Base-by-base conservation (phyloP, 352 stramenopile species). In the Blastocystis sp. region DNA sequence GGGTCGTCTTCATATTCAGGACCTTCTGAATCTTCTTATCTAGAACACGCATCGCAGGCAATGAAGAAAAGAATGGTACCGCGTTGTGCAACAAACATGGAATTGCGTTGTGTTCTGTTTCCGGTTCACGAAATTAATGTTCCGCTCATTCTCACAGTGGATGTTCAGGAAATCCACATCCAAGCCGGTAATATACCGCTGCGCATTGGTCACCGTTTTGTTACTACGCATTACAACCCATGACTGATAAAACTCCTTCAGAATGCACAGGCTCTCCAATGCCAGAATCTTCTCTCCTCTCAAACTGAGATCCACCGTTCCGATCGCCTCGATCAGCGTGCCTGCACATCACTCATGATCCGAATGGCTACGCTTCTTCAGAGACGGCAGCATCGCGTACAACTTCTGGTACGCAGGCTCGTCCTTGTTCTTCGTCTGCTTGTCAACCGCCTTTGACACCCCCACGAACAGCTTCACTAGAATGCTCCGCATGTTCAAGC, bases 11-110 rank as follows among this genome's bases (percentile, higher is more conserved):
- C 53, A 81, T 64, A 81, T 40, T 81, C 23, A 81, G 61, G 23
- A 81, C 71, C 71, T 81, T 81, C 41, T 81, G 71, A 23, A 81
- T 81, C 71, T 81, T 81, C 61, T 81, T 81, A 34, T 81, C 71
- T 14, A 81, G 61, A 19, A 81, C 53, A 53, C 71, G 53, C 71
- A 81, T 81, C 11, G 21, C 21, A 21, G 28, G 28, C 28, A 34
- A 34, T 34, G 28, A 34, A 34, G 28, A 34, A 34, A 34, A 34
- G 28, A 34, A 34, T 34, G 28, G 28, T 0, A 34, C 28, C 28
- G 28, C 28, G 28, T 34, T 34, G 28, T 34, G 28, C 28, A 34
- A 34, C 28, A 34, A 34, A 34, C 28, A 34, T 34, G 28, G 28
- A 34, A 34, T 34, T 34, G 28, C 28, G 28, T 34, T 34, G 28